Evolutionary conservation across 2,329 filamentous ascomycete species (phyloP), one percentile per base, ranked within the genome.

Genomic region (Anisogramma anomala): DNA sequence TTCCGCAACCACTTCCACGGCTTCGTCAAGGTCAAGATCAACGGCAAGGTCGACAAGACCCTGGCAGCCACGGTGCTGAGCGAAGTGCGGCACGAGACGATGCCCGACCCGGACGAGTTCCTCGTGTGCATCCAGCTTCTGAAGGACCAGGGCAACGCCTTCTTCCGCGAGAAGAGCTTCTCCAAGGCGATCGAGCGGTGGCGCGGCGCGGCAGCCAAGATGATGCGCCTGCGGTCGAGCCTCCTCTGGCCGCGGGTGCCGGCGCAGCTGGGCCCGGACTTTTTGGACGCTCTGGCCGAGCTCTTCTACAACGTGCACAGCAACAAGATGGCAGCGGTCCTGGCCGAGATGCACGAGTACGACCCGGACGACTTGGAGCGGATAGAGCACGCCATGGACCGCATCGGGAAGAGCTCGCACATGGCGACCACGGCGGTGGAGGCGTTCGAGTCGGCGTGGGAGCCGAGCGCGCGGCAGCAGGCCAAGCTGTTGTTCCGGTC

Each of bases 111-210:
- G 13, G 26, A 36, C 3, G 17, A 26, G 14, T 14, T 39, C 22
- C n/a, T 42, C 6, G 26, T 26, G 18, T 41, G 36, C 1, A 15
- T 45, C 10, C 32, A 9, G 22, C 10, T 34, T 15, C 28, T 23
- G 17, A 45, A 42, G 25, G 27, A 45, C 7, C 10, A 42, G 19
- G 43, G 43, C 14, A 42, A 42, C 32, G 15, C 7, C 8, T 34
- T 17, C 26, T 45, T 28, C 27, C 28, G 32, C 10, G 31, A 37
- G 13, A 25, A 28, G 5, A 18, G 19, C 7, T 39, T 25, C 22
- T 15, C 26, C 32, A 26, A 18, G n/a, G 39, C 43, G n/a, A 14
- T 17, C 10, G 31, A 27, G 11, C 17, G 13, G 11, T 45, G 41
- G 15, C 15, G 6, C 4, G 11, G 8, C 3, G 39, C 34, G 2